Conservation (phyloP, 345 rosid species). For the Bruguiera sexangula region DNA sequence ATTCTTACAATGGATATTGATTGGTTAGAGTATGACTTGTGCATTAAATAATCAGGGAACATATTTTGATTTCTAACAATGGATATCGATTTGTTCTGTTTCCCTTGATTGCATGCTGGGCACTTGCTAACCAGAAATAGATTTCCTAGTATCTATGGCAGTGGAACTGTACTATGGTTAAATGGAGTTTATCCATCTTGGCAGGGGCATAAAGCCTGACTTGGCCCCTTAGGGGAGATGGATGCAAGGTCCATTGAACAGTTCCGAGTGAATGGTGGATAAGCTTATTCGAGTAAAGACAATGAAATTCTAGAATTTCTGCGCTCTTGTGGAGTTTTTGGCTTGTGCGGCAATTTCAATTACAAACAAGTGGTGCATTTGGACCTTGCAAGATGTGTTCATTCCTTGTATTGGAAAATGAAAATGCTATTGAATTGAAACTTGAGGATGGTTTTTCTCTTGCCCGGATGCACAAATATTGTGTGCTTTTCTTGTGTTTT, state of each 20-base stretch:
- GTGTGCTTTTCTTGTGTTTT: not conserved
- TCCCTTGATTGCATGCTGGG: not conserved
- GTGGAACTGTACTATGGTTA: not conserved
- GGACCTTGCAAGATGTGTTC: not conserved
- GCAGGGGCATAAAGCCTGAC: constrained; percentile 1
- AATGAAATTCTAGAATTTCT: not conserved
- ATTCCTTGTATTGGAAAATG: not conserved
- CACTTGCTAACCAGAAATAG: not conserved
- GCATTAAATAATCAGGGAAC: not conserved
- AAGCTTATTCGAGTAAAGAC: not conserved
- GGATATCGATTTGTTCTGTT: not conserved
- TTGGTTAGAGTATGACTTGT: not conserved
- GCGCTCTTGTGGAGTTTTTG: not conserved
- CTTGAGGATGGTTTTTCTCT: not conserved
- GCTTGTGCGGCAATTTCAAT: not conserved
- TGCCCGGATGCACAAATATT: not conserved
- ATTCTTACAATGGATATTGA: not conserved
- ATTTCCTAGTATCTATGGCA: not conserved
- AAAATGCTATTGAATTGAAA: not conserved
- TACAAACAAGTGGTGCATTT: not conserved
- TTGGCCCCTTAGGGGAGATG: not conserved
- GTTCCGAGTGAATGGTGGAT: not conserved
- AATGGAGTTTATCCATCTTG: not conserved
- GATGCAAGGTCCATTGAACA: not conserved
- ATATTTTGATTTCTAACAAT: not conserved